These are phyloP conservation scores for Leishmania tropica DNA, from an alignment of 208 protist genomes.

Conservation along the genomic window DNA sequence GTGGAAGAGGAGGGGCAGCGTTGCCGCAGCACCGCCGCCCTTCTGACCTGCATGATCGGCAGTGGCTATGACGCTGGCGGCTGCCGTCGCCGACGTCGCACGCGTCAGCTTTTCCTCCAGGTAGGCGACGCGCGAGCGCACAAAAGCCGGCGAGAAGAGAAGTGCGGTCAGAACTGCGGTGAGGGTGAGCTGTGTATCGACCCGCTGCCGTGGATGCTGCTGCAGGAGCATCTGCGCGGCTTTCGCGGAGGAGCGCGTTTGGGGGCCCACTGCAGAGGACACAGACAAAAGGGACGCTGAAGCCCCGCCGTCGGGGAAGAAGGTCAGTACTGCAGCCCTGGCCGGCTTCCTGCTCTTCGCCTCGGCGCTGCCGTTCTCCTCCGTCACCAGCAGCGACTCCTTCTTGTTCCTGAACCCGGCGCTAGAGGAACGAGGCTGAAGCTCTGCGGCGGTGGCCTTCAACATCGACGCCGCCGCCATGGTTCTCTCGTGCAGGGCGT, in stretches of 20 bases:
- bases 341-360: neutral
- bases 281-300: neutral
- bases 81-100: slow-evolving; percentile 5
- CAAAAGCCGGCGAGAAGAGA: slow-evolving; percentile 29
- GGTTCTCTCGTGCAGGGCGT: slow-evolving; percentile 11
- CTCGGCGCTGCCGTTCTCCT: neutral
- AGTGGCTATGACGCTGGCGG: neutral
- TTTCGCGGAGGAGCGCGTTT: neutral
- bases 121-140: slow-evolving; percentile 17
- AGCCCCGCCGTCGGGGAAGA: neutral
- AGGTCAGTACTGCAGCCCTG: neutral
- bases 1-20: slow-evolving; percentile 29
- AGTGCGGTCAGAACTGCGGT: slow-evolving; percentile 25
- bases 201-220: slow-evolving; percentile 2
- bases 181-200: slow-evolving; percentile 20
- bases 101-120: slow-evolving; percentile 26
- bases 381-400: slow-evolving; percentile 7
- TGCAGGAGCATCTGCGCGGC: neutral
- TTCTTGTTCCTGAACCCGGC: neutral
- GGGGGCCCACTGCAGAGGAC: neutral
- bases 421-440: neutral
- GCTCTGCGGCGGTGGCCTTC: neutral
- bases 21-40: neutral
- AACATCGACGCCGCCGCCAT: neutral
- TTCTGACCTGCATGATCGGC: neutral